phyloP scores from a whole-genome alignment of 768 basidiomycete genomes.

The Porpolomopsis calyptriformis region DNA sequence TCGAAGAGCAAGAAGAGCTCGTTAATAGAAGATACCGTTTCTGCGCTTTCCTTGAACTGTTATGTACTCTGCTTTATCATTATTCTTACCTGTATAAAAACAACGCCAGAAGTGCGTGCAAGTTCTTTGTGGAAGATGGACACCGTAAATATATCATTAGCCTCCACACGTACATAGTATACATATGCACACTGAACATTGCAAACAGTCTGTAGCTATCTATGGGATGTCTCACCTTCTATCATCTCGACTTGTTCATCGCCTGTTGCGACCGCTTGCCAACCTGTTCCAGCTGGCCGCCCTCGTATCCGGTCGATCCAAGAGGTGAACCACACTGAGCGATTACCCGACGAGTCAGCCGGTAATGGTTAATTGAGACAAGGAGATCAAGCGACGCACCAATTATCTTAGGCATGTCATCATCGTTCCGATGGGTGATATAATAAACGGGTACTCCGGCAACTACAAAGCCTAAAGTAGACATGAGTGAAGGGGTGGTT shows the following conservation, averaged over 20 bases:
- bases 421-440: constrained; percentile 48
- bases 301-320: constrained; percentile 40
- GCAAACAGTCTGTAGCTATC: no score
- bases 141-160: no score
- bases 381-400: constrained; percentile 25
- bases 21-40: constrained; percentile 11
- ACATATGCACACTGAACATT: not conserved
- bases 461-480: constrained; percentile 55
- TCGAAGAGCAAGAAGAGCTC: constrained; percentile 22
- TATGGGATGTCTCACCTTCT: constrained; percentile 17
- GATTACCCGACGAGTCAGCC: constrained; percentile 11
- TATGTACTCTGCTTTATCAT: not conserved
- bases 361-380: not conserved
- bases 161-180: not conserved
- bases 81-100: no score
- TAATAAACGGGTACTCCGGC: constrained; percentile 79
- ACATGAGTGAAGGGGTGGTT: constrained; percentile 3
- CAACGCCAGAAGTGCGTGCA: no score
- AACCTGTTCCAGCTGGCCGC: constrained; percentile 49
- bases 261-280: constrained; percentile 67
- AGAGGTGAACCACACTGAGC: constrained; percentile 32
- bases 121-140: no score
- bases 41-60: constrained; percentile 5
- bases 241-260: constrained; percentile 66
- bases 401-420: constrained; percentile 29